Evolutionary conservation across 345 rosid species (phyloP).

Genomic region (Cardamine chenopodiifolia): DNA sequence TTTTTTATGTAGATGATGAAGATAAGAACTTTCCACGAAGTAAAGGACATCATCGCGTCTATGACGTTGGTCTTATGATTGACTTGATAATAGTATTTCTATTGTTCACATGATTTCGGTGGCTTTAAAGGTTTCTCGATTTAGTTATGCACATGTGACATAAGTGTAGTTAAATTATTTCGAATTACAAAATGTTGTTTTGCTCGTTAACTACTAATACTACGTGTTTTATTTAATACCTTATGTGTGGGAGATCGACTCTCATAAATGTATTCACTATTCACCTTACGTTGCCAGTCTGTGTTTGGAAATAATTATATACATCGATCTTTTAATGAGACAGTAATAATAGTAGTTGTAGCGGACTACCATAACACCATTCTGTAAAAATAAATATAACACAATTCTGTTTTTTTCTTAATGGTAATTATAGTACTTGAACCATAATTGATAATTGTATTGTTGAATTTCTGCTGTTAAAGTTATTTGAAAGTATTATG

Average conservation of each 20-base stretch:
- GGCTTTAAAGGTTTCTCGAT: background rate
- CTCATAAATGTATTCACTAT: no score
- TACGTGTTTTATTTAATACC: background rate
- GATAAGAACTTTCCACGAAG: slow-evolving; percentile 33
- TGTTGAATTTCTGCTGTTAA: no score
- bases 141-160: background rate
- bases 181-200: background rate
- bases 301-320: no score
- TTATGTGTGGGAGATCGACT: background rate
- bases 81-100: slow-evolving; percentile 1
- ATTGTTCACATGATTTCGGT: background rate
- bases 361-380: no score
- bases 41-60: slow-evolving; percentile 8
- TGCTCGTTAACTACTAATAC: background rate
- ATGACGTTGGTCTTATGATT: slow-evolving; percentile 17
- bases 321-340: no score
- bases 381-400: no score
- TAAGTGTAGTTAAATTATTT: background rate
- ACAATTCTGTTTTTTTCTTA: no score
- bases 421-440: no score
- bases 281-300: no score
- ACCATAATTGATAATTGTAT: no score
- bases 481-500: no score
- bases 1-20: background rate
- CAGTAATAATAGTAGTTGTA: no score